Conservation (phyloP, 768 basidiomycete species). For the Lentinula raphanica region DNA sequence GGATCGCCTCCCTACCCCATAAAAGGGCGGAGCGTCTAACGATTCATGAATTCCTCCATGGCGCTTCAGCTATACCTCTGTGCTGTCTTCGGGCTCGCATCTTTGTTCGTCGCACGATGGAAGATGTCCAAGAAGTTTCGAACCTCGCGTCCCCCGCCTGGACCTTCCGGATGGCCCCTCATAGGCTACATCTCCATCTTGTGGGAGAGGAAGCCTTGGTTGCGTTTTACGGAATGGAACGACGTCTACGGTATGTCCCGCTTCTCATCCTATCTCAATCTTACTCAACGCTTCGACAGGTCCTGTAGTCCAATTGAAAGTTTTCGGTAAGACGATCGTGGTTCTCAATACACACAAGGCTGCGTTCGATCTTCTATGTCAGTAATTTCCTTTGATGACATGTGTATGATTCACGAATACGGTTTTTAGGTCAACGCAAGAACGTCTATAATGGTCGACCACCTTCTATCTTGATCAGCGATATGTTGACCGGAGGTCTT, state of each 20-base stretch:
- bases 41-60: not conserved
- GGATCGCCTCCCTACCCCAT: not conserved
- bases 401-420: not conserved
- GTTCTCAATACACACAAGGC: constrained; percentile 23
- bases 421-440: constrained; percentile 19
- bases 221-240: constrained; percentile 14
- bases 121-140: not conserved
- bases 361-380: constrained; percentile 22
- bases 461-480: constrained; percentile 18
- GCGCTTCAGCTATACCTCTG: not conserved
- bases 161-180: constrained; percentile 18
- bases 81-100: not conserved
- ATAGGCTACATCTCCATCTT: constrained; percentile 17
- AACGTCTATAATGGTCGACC: constrained; percentile 16
- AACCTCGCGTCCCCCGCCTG: constrained; percentile 11
- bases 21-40: not conserved
- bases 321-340: constrained; percentile 15
- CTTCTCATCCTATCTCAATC: not conserved
- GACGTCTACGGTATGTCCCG: constrained; percentile 11
- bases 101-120: not conserved
- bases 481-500: constrained; percentile 21
- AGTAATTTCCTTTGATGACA: not conserved
- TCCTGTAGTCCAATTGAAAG: constrained; percentile 10
- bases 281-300: not conserved
- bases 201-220: constrained; percentile 13